phyloP scores from a whole-genome alignment of 1,284 basidiomycete genomes.

The Rhodotorula sp. region DNA sequence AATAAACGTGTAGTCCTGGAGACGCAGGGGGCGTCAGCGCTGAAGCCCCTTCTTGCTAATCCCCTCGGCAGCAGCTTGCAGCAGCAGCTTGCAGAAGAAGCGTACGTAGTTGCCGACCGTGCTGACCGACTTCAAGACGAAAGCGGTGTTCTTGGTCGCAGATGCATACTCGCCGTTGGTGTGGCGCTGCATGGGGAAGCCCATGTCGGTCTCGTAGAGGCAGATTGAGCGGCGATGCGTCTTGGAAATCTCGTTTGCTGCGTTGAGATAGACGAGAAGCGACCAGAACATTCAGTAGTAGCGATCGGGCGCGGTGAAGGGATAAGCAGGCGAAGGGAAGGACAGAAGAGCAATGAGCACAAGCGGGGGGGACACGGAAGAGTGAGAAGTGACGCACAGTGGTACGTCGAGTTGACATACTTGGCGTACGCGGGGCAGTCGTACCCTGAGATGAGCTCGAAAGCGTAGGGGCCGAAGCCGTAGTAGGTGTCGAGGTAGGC shows the following conservation, averaged over 20 bases:
- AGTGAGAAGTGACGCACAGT: slow-evolving; percentile 15
- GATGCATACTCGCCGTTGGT: slow-evolving; percentile 45
- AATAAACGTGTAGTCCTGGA: slow-evolving; percentile 46
- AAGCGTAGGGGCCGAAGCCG: slow-evolving; percentile 48
- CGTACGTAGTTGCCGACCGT: slow-evolving; percentile 46
- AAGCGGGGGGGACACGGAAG: neutral
- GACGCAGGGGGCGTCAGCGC: neutral
- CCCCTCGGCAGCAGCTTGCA: too few species aligned
- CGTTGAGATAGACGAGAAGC: too few species aligned
- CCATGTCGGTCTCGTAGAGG: slow-evolving; percentile 48
- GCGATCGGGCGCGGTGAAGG: too few species aligned
- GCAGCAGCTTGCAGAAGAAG: neutral
- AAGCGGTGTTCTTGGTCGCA: slow-evolving; percentile 48
- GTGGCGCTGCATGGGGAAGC: slow-evolving; percentile 49
- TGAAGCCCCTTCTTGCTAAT: too few species aligned
- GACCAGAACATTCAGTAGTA: neutral
- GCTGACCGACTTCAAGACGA: slow-evolving; percentile 47
- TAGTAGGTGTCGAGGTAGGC: slow-evolving; percentile 41
- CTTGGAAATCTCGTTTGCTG: slow-evolving; percentile 44
- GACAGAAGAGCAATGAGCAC: neutral
- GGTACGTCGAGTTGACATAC: slow-evolving; percentile 46
- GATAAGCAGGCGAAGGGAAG: too few species aligned
- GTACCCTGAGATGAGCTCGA: slow-evolving; percentile 46
- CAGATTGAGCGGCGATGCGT: slow-evolving; percentile 48
- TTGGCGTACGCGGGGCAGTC: slow-evolving; percentile 48